Evolutionary conservation across 1,284 basidiomycete species (phyloP), one percentile per base, ranked within the genome.

Genomic region (Trametes sp.): DNA sequence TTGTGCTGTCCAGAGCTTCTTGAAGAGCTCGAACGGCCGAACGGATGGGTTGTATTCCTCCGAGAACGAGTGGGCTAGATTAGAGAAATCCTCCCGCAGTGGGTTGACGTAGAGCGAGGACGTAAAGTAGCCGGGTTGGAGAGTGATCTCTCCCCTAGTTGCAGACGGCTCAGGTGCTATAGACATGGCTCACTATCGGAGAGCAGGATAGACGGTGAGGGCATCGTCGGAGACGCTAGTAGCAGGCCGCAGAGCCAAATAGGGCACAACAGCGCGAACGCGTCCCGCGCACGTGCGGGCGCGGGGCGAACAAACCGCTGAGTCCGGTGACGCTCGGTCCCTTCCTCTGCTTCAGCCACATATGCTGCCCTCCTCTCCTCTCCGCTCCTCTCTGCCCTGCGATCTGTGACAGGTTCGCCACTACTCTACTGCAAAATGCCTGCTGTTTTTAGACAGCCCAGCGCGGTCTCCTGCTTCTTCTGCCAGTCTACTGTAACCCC

Each of bases 111-210:
- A 93, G 26, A 88, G 72, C 0, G 88, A 90, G 2, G 90, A 92
- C 0, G 90, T 90, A 69, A 92, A 93, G 73, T 89, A 93, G 23
- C 81, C 77, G 0, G 89, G 89, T 70, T 93, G 91, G 3, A 93
- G 77, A 46, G 83, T 77, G 63, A 88, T 73, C 28, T 87, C 84
- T 14, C 90, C 88, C 11, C 87, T 82, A 53, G 69, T 68, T 33
- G 74, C 74, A 35, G 82, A 78, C n/a, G 82, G 78, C 24, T 79
- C 75, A 2, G 78, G 76, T 0, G 73, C 68, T 54, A 81, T 71
- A 24, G 79, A 78, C 82, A 84, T 81, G 59, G 10, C 24, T 33
- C 23, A 28, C 28, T 14, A 29, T 26, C 13, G 33, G 45, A 28
- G 10, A 36, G 13, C 31, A 35, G 21, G 16, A 24, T 8, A 9